Base-by-base conservation (phyloP, 2,329 filamentous ascomycete genomes). In the Fusarium chaquense region DNA sequence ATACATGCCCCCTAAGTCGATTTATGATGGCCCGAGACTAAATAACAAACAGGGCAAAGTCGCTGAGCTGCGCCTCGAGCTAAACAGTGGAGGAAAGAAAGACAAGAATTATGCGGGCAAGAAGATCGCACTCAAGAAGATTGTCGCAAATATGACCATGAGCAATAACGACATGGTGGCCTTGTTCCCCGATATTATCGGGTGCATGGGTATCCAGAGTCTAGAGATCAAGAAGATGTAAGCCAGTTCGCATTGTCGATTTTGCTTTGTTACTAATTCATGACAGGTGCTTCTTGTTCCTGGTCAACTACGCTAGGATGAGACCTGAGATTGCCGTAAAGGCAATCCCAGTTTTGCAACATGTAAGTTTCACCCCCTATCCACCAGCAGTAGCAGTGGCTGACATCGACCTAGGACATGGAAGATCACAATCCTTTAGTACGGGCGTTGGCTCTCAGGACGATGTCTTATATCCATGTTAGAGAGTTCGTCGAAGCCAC, bases 111-210 rank as follows among this genome's bases (percentile, higher is more conserved):
- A 93, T 82, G 88, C 91, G 45, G 89, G 90, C 72, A 99, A 98
- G 86, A 98, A 98, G 88, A 97, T 98, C 78, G 94, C 96, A 13
- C 87, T 99, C 69, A 99, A 99, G 87, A 98, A 98, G 87, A 98
- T 99, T 74, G 96, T 99, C 75, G 96, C 96, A 79, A 99, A 99
- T 80, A 99, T 99, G 96, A 99, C 96, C 71, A 99, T 99, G 96
- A 98, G 95, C 88, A 99, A 99, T 83, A 99, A 98, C 78, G 96
- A 99, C 81, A 99, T 99, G 96, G 92, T 98, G 58, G 94, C 93
- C 40, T 85, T 99, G 54, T 99, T 99, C 75, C 94, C 95, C 20
- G 96, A 99, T 78, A 92, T 99, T 64, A 93, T 99, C 74, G 90
- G 86, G 68, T 98, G 95, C 85, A 99, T 99, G 96, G 90, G 93